Conservation (phyloP, 257 asterid species). For the Eustoma russellianum region DNA sequence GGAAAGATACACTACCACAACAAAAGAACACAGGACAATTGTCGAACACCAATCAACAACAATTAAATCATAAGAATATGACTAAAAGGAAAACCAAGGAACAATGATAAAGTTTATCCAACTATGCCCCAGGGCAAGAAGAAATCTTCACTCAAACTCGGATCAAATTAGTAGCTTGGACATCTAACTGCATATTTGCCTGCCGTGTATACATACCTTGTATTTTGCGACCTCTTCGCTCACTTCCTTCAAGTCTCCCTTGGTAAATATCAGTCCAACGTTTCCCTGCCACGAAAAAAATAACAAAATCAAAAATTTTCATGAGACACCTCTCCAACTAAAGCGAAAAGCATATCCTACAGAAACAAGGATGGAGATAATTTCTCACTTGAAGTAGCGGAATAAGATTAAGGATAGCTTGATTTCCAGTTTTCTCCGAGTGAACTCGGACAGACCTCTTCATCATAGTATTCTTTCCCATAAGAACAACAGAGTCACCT, state of each 20-base stretch:
- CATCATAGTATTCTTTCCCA: conserved; percentile 99
- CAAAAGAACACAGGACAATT: too few relatives aligned
- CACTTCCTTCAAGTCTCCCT: conserved; percentile 97
- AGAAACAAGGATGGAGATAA: neutral
- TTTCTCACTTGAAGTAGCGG: conserved; percentile 73
- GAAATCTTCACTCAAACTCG: too few relatives aligned
- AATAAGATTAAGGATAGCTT: conserved; percentile 54
- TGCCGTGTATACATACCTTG: conserved; percentile 36
- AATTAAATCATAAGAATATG: too few relatives aligned
- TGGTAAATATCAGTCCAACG: conserved; percentile 89
- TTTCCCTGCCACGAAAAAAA: conserved; percentile 81
- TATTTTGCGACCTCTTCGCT: conserved; percentile 90
- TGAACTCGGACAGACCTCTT: conserved; percentile 74
- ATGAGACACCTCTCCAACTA: neutral
- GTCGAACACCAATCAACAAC: too few relatives aligned
- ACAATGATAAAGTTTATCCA: too few relatives aligned
- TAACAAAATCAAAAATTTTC: neutral
- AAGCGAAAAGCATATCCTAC: neutral
- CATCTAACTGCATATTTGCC: too few relatives aligned
- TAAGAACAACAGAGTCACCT: conserved; percentile 76
- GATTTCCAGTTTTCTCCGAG: conserved; percentile 69
- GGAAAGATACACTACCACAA: too few relatives aligned
- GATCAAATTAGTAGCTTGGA: too few relatives aligned
- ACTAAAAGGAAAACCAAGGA: too few relatives aligned
- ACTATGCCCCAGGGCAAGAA: too few relatives aligned